Percentiles rank a stretch among this genome's conserved stretches.
These are phyloP conservation scores for Phialophora macrospora DNA, from an alignment of 2,329 filamentous ascomycete genomes.

Conservation along the genomic window DNA sequence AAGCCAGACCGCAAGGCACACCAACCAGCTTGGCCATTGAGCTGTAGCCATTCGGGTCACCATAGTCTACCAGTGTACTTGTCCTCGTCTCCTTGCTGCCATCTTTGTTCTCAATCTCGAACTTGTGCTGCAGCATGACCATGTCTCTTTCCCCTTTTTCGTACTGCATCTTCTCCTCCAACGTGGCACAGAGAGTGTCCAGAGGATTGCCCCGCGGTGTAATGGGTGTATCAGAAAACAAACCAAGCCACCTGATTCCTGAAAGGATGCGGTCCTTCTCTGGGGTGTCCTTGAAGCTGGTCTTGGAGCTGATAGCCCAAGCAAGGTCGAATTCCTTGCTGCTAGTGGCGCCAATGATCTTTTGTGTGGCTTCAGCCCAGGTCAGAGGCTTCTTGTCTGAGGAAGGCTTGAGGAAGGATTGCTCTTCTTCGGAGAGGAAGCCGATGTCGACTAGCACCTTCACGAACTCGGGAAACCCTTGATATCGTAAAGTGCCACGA, in stretches of 20 bases:
- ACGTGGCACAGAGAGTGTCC: constrained; percentile 85
- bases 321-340: constrained; percentile 71
- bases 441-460: constrained; percentile 85
- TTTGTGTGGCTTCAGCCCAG: constrained; percentile 85
- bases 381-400: constrained; percentile 60
- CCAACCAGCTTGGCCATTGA: constrained; percentile 85
- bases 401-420: constrained; percentile 59
- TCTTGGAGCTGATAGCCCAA: constrained; percentile 75
- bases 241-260: constrained; percentile 72
- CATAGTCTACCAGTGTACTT: constrained; percentile 82
- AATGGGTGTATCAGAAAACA: constrained; percentile 71
- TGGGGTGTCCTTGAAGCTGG: constrained; percentile 70
- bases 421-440: constrained; percentile 76
- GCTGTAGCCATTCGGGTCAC: constrained; percentile 72
- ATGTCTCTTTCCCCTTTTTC: constrained; percentile 81
- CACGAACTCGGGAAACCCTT: constrained; percentile 89
- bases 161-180: constrained; percentile 92
- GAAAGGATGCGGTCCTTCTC: constrained; percentile 72
- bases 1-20: constrained; percentile 74
- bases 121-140: constrained; percentile 68
- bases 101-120: constrained; percentile 81
- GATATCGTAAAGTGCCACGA: constrained; percentile 82
- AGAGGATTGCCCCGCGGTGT: constrained; percentile 77
- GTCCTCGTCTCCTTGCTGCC: constrained; percentile 77
- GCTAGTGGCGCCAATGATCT: constrained; percentile 73